A percentile compares a stretch with the other conserved stretches of the same genome.
These are phyloP conservation scores for Coffea eugenioides DNA, from an alignment of 257 asterid genomes.

Conservation along the genomic window DNA sequence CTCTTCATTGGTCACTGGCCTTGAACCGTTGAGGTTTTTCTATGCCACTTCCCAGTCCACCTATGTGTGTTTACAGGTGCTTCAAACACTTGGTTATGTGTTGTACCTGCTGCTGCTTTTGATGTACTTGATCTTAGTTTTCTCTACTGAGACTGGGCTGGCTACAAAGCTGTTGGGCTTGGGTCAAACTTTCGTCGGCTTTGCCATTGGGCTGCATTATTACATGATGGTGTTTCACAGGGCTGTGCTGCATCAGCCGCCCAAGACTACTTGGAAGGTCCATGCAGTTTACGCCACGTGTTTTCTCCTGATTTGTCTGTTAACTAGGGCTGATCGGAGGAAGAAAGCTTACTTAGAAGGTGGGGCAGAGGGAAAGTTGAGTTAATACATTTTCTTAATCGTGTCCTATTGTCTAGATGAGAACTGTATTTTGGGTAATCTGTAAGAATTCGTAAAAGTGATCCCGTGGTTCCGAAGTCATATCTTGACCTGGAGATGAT, in stretches of 20 bases:
- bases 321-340: constrained; percentile 55
- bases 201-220: constrained; percentile 85
- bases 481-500: no score
- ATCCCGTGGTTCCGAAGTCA: no score
- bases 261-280: constrained; percentile 75
- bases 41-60: constrained; percentile 88
- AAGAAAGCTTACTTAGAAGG: constrained; percentile 78
- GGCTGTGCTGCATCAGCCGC: constrained; percentile 79
- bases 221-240: constrained; percentile 81
- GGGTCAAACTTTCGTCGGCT: constrained; percentile 87
- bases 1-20: constrained; percentile 68
- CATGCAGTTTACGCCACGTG: constrained; percentile 82
- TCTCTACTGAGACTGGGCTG: constrained; percentile 69
- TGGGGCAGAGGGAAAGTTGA: constrained; percentile 76
- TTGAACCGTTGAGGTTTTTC: constrained; percentile 80
- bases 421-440: no score
- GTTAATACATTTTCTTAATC: constrained; percentile 14
- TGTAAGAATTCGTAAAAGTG: no score
- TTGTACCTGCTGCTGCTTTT: constrained; percentile 80
- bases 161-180: constrained; percentile 60
- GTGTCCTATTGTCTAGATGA: no score
- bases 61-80: constrained; percentile 64
- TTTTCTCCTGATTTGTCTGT: constrained; percentile 65
- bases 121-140: constrained; percentile 77
- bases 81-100: constrained; percentile 69